Evolutionary conservation across 2,329 filamentous ascomycete species (phyloP).

Genomic region (Tothia fuscella): DNA sequence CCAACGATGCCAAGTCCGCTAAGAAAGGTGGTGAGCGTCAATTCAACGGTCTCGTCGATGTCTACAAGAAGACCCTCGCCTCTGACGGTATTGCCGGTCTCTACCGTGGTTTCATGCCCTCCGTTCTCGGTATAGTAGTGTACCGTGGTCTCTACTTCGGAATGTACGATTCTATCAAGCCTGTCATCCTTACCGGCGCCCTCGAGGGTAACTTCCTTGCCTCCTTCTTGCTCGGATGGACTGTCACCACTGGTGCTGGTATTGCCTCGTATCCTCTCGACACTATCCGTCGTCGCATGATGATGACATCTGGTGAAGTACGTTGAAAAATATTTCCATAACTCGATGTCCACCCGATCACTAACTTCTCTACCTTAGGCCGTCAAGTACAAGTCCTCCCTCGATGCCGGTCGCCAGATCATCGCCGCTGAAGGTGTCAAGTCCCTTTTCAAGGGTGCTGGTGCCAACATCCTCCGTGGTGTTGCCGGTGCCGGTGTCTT

Average conservation of each 20-base stretch:
- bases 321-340: slow-evolving; percentile 22
- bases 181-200: slow-evolving; percentile 79
- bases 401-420: slow-evolving; percentile 95
- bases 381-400: slow-evolving; percentile 98
- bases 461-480: slow-evolving; percentile 99
- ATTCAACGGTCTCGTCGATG: slow-evolving; percentile 99
- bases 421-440: slow-evolving; percentile 88
- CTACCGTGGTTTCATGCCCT: slow-evolving; percentile 99
- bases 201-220: slow-evolving; percentile 99
- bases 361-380: slow-evolving; percentile 48
- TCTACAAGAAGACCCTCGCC: slow-evolving; percentile 99
- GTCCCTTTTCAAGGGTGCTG: slow-evolving; percentile 99
- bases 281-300: slow-evolving; percentile 99
- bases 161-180: slow-evolving; percentile 99
- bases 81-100: slow-evolving; percentile 98
- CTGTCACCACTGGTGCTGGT: slow-evolving; percentile 99
- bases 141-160: slow-evolving; percentile 99
- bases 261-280: slow-evolving; percentile 99
- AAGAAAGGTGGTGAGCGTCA: slow-evolving; percentile 95
- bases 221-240: slow-evolving; percentile 97
- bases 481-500: slow-evolving; percentile 99
- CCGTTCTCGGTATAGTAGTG: slow-evolving; percentile 96
- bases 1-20: slow-evolving; percentile 99
- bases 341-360: slow-evolving; percentile 22
- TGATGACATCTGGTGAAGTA: slow-evolving; percentile 86